Base-by-base conservation (phyloP, 2,329 filamentous ascomycete species). In the Colletotrichum echinochloae region DNA sequence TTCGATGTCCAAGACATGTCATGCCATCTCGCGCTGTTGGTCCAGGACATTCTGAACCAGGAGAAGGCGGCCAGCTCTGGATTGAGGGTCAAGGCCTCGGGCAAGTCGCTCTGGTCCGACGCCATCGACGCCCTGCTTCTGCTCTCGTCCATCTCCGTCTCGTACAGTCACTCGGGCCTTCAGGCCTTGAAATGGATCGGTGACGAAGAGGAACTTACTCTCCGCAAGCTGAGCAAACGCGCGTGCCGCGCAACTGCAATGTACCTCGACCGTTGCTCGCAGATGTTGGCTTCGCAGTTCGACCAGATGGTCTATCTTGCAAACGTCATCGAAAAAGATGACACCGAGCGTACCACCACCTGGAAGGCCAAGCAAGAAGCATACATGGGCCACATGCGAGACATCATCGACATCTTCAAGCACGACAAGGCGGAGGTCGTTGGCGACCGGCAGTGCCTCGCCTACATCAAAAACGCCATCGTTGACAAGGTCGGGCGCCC, bases 1-100 rank as follows among this genome's bases (percentile, higher is more conserved):
- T 75, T 81, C 72, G 76, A 80, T 14, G 68, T 74, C 3, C 73
- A 78, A 1, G 65, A 71, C 26, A 52, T 73, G 5, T 48, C 64
- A 16, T 49, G 37, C 5, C 48, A 51, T 28, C 7, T 62, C 12
- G 28, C 16, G 28, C 2, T 39, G 5, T 33, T 70, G 18, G 30
- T 63, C 30, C 35, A 18, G 7, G 41, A 30, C 33, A 5, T 30
- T 3, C n/a, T 67, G 5, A 26, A 35, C 51, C 23, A 41, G 2
- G 67, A 70, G 23, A 59, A 57, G 11, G 5, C 14, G 2, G 23
- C 51, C 16, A 35, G 11, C 23, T 20, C 35, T 28, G 52, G 64
- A 2, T 41, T 35, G 7, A 60, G 48, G 33, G 67, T 54, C 35
- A 67, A 61, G 30, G 57, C 63, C 12, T 39, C 57, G 1, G 57